These are phyloP conservation scores for Pecoramyces ruminantium DNA, from an alignment of 192 early-diverging fungal genomes.

Conservation along the genomic window DNA sequence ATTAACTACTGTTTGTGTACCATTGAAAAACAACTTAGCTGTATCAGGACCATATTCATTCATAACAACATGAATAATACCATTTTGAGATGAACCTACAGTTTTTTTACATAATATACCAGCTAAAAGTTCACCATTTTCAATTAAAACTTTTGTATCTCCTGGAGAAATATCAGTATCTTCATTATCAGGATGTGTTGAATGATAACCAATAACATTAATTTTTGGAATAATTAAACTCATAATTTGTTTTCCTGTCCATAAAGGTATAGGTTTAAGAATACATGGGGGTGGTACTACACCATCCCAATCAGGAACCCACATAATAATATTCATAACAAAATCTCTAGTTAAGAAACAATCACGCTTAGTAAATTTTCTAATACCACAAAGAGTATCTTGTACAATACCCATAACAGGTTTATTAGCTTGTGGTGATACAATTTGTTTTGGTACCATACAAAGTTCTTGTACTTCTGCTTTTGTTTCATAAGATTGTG, in stretches of 20 bases:
- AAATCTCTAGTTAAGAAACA: slow-evolving; percentile 69
- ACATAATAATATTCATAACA: slow-evolving; percentile 92
- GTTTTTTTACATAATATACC: slow-evolving; percentile 93
- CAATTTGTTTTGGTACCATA: slow-evolving; percentile 94
- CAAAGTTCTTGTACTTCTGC: slow-evolving; percentile 92
- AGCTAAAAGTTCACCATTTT: slow-evolving; percentile 79
- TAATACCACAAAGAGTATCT: slow-evolving; percentile 88
- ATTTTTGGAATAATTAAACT: slow-evolving; percentile 85
- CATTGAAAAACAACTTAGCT: slow-evolving; percentile 80
- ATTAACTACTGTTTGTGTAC: slow-evolving; percentile 81
- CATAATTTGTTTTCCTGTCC: slow-evolving; percentile 95
- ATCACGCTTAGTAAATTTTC: slow-evolving; percentile 90
- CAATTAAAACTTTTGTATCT: slow-evolving; percentile 80
- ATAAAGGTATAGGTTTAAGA: slow-evolving; percentile 85
- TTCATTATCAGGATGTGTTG: slow-evolving; percentile 65
- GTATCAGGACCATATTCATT: slow-evolving; percentile 79
- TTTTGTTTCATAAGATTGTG: slow-evolving; percentile 87
- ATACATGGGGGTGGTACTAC: slow-evolving; percentile 81
- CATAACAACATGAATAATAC: slow-evolving; percentile 86
- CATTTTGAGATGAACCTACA: slow-evolving; percentile 68
- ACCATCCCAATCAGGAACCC: slow-evolving; percentile 94
- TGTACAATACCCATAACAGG: slow-evolving; percentile 99
- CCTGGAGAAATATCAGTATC: slow-evolving; percentile 58
- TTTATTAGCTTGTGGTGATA: slow-evolving; percentile 91
- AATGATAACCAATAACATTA: slow-evolving; percentile 67